Conservation (phyloP, 305 asterid genomes). For the Solanum aculeatissimum region DNA sequence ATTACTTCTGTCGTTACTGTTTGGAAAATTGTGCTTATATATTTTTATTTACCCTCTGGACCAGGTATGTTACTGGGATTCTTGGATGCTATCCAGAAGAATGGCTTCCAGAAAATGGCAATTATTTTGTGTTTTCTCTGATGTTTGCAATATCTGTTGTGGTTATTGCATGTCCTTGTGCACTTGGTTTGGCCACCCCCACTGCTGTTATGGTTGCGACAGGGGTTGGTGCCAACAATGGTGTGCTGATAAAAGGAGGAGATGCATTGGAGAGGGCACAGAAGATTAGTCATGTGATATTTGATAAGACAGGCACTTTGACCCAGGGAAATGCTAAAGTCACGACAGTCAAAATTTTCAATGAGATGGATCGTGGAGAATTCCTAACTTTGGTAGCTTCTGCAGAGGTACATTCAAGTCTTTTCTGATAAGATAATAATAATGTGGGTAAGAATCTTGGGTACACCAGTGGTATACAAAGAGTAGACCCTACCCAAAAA, state of each 20-base stretch:
- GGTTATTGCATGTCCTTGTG: slow-evolving; percentile 98
- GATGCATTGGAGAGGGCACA: slow-evolving; percentile 97
- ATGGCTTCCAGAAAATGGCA: slow-evolving; percentile 87
- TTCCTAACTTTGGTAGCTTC: slow-evolving; percentile 95
- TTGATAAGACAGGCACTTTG: slow-evolving; percentile 95
- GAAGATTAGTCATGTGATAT: slow-evolving; percentile 71
- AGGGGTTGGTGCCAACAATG: slow-evolving; percentile 98
- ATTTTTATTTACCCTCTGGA: neutral
- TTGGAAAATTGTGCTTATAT: neutral
- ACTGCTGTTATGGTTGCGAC: slow-evolving; percentile 99
- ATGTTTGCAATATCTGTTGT: slow-evolving; percentile 96
- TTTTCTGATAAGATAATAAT: neutral
- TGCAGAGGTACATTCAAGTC: slow-evolving; percentile 64
- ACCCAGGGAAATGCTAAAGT: slow-evolving; percentile 98
- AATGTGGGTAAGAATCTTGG: neutral
- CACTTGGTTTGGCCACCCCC: slow-evolving; percentile 99
- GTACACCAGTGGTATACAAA: neutral
- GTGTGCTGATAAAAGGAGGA: slow-evolving; percentile 98
- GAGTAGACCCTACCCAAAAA: neutral
- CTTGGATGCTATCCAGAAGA: slow-evolving; percentile 75
- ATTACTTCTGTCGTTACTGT: neutral
- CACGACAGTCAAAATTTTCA: slow-evolving; percentile 63
- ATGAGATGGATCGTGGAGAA: slow-evolving; percentile 85
- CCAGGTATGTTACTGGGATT: slow-evolving; percentile 80
- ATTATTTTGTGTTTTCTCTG: slow-evolving; percentile 79